These are phyloP conservation scores for Cyberlindnera nakhonratchasimensis DNA, from an alignment of 805 yeast genomes.

Conservation along the genomic window DNA sequence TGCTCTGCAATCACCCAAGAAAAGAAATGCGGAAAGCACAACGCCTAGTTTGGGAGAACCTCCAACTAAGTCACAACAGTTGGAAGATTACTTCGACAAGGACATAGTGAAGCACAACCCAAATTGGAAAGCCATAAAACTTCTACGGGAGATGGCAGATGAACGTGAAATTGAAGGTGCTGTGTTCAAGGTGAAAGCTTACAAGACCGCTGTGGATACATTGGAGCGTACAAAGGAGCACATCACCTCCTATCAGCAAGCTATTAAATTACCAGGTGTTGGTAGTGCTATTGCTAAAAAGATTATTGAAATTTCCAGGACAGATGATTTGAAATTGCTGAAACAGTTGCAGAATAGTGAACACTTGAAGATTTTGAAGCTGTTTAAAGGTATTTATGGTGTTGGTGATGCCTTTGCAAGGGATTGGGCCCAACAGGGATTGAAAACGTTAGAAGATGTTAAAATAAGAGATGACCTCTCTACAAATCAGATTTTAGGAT, in stretches of 20 bases:
- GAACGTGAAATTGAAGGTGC: constrained; percentile 30
- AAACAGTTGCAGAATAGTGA: constrained; percentile 27
- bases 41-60: background rate
- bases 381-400: constrained; percentile 43
- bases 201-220: constrained; percentile 41
- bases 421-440: constrained; percentile 38
- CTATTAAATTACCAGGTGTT: constrained; percentile 37
- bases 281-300: constrained; percentile 41
- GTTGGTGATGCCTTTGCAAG: constrained; percentile 44
- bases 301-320: constrained; percentile 43
- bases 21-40: constrained; percentile 1
- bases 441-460: constrained; percentile 38
- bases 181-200: constrained; percentile 38
- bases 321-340: constrained; percentile 31
- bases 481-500: constrained; percentile 35
- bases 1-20: constrained; percentile 1
- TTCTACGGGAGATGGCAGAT: constrained; percentile 22
- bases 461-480: constrained; percentile 28
- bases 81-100: constrained; percentile 9
- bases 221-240: constrained; percentile 28
- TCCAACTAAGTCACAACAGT: constrained; percentile 7
- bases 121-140: constrained; percentile 20
- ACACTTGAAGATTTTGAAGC: constrained; percentile 26
- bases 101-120: constrained; percentile 19
- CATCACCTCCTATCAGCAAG: constrained; percentile 37